Evolutionary conservation across 164 flowering plant species (phyloP).

Genomic region (Dillenia suffruticosa): DNA sequence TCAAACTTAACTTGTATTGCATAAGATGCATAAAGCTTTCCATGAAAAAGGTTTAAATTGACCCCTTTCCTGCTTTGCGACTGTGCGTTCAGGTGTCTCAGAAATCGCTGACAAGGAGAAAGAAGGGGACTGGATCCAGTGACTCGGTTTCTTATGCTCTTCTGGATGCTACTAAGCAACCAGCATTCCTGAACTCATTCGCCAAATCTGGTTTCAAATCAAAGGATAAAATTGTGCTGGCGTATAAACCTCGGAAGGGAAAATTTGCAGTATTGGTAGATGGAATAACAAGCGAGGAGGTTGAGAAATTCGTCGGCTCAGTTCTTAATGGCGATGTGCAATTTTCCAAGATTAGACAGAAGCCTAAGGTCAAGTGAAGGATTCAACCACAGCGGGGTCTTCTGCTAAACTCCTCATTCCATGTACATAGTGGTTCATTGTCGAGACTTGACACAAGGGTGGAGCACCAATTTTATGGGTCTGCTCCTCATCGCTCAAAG

Average conservation of each 20-base stretch:
- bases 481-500: too few relatives aligned
- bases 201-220: constrained; percentile 66
- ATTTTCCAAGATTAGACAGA: constrained; percentile 52
- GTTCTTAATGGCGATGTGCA: constrained; percentile 74
- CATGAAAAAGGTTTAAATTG: too few relatives aligned
- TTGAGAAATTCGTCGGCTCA: constrained; percentile 60
- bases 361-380: constrained; percentile 45
- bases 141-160: constrained; percentile 58
- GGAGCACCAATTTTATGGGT: too few relatives aligned
- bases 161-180: constrained; percentile 70
- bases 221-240: constrained; percentile 49
- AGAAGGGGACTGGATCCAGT: constrained; percentile 30
- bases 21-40: too few relatives aligned
- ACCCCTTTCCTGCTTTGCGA: not conserved
- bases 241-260: constrained; percentile 76
- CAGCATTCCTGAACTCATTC: constrained; percentile 59
- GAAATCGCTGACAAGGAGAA: constrained; percentile 64
- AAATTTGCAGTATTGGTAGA: constrained; percentile 54
- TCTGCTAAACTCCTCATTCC: too few relatives aligned
- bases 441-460: too few relatives aligned
- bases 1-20: too few relatives aligned
- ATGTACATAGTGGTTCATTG: too few relatives aligned
- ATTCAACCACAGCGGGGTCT: not conserved
- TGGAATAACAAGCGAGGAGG: constrained; percentile 51
- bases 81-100: constrained; percentile 63